Conservation (phyloP, 1,284 basidiomycete genomes). For the Lentinus polychrous region DNA sequence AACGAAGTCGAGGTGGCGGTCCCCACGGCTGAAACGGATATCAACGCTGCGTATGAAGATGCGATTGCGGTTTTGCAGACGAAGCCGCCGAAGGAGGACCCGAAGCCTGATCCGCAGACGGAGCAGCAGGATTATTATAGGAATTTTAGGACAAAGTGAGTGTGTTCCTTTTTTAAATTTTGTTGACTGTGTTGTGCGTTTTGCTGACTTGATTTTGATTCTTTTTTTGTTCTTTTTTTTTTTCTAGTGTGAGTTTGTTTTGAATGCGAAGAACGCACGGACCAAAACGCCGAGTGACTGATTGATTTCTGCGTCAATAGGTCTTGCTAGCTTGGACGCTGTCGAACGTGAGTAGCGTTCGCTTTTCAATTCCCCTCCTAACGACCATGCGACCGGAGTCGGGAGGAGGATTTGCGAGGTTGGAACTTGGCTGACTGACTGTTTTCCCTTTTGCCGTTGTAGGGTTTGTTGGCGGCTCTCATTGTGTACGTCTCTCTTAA, state of each 20-base stretch:
- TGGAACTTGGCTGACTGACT: background rate
- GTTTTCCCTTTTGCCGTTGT: slow-evolving; percentile 1
- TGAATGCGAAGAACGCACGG: no score
- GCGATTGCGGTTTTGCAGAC: slow-evolving; percentile 72
- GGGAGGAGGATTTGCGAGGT: background rate
- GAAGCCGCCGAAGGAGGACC: slow-evolving; percentile 68
- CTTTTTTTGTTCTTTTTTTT: background rate
- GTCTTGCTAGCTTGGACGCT: slow-evolving; percentile 81
- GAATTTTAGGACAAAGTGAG: slow-evolving; percentile 79
- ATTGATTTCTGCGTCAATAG: no score
- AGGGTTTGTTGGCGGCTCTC: slow-evolving; percentile 68
- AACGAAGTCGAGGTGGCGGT: slow-evolving; percentile 79
- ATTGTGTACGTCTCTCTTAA: slow-evolving; percentile 47
- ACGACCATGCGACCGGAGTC: background rate
- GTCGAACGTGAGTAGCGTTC: slow-evolving; percentile 52
- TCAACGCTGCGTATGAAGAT: slow-evolving; percentile 81
- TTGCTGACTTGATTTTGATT: slow-evolving; percentile 9
- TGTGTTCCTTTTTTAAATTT: slow-evolving; percentile 15
- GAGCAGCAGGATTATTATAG: slow-evolving; percentile 87
- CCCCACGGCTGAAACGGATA: slow-evolving; percentile 79
- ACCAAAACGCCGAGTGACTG: no score
- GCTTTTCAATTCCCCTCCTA: background rate
- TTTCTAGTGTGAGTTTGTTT: slow-evolving; percentile 21
- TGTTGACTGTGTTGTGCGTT: background rate
- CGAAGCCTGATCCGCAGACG: slow-evolving; percentile 57